Conservation (phyloP, 2,329 filamentous ascomycete genomes). For the Emmonsia crescens region DNA sequence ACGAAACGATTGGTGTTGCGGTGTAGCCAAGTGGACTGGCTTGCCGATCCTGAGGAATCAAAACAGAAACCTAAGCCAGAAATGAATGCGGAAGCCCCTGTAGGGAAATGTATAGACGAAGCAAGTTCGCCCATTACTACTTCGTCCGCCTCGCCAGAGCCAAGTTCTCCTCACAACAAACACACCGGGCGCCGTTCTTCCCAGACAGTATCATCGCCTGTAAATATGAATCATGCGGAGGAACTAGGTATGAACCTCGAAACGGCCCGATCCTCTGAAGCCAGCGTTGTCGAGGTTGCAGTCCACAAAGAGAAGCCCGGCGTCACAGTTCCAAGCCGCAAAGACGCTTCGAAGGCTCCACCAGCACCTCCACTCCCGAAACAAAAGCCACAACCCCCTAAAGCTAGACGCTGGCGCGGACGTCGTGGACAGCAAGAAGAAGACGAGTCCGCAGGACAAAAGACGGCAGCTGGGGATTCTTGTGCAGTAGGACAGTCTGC, state of each 20-base stretch:
- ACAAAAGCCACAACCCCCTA: constrained; percentile 32
- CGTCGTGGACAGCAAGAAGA: constrained; percentile 23
- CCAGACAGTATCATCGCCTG: not conserved
- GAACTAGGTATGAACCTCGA: constrained; percentile 60
- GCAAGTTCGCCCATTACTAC: constrained; percentile 20
- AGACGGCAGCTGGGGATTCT: constrained; percentile 1
- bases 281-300: constrained; percentile 69
- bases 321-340: constrained; percentile 65
- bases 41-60: constrained; percentile 25
- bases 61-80: constrained; percentile 14
- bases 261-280: constrained; percentile 56
- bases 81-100: constrained; percentile 11
- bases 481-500: not conserved
- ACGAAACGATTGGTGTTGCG: constrained; percentile 38
- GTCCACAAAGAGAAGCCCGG: constrained; percentile 72
- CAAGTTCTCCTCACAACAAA: constrained; percentile 32
- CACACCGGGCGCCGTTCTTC: constrained; percentile 14
- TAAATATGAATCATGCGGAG: constrained; percentile 13
- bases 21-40: constrained; percentile 38
- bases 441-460: constrained; percentile 18
- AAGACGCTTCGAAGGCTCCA: constrained; percentile 22
- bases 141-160: constrained; percentile 34
- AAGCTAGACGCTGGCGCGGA: constrained; percentile 33
- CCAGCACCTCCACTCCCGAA: constrained; percentile 15
- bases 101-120: constrained; percentile 29